A percentile compares a stretch with the other conserved stretches of the same genome.
Evolutionary conservation across 345 rosid species (phyloP).

Genomic region (Hibiscus tridactylites): DNA sequence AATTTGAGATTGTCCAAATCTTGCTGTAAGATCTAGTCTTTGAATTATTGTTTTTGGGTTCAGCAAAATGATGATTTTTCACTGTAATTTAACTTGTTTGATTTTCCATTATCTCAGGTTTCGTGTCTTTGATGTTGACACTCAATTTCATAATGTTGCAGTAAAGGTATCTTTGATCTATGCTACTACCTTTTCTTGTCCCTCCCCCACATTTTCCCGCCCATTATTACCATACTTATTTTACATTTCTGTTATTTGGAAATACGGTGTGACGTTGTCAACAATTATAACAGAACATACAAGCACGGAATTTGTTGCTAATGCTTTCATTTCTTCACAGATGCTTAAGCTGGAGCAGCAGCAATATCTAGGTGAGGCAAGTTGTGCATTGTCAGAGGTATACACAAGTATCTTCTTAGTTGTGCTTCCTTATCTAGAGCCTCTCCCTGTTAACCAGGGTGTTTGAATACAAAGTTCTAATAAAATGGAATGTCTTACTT

Average conservation of each 20-base stretch:
- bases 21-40: conserved; percentile 51
- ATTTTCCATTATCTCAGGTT: conserved; percentile 39
- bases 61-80: conserved; percentile 5
- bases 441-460: not conserved
- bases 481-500: not conserved
- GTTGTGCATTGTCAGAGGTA: conserved; percentile 58
- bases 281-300: not conserved
- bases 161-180: conserved; percentile 45
- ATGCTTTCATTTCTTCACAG: conserved; percentile 30
- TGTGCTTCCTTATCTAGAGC: not conserved
- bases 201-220: not conserved
- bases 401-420: conserved; percentile 9
- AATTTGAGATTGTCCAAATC: conserved; percentile 74
- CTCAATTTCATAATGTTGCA: conserved; percentile 60
- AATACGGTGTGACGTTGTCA: not conserved
- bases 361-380: conserved; percentile 65
- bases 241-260: not conserved
- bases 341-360: conserved; percentile 66
- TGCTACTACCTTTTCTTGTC: not conserved
- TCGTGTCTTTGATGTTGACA: conserved; percentile 69
- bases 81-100: conserved; percentile 12
- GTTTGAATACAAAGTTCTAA: not conserved
- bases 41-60: not conserved
- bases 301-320: not conserved
- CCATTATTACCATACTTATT: not conserved